Base-by-base conservation (phyloP, 805 yeast species). In the Wickerhamomyces ciferrii region DNA sequence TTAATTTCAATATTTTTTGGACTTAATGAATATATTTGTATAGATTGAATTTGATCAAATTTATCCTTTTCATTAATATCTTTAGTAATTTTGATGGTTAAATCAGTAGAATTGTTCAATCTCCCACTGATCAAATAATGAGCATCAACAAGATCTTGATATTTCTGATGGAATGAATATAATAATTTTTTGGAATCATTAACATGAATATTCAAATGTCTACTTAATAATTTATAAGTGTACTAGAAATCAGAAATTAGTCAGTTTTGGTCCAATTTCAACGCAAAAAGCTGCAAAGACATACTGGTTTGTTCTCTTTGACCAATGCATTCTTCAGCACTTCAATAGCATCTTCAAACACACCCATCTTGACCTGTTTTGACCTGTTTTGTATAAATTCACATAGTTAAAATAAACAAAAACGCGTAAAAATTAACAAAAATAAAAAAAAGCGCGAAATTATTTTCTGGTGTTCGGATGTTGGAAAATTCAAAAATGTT, bases 191-290 rank as follows among this genome's bases (percentile, higher is more conserved):
- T 77, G 15, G 81, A 69, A 31, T 63, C 64, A 20, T 55, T 41
- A 2, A 63, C 67, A 41, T 71, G 68, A 10, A 75, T 57, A n/a
- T 59, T 58, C 43, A 73, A 53, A 8, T 62, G 63, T 40, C 78
- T 61, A 4, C 79, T 62, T 8, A 75, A 61, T 8, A 68, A 57
- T 42, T 69, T 69, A 51, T 72, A 77, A 1, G 76, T 73, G 39
- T 72, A 51, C n/a, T 50, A 27, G 8, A 43, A 21, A 3, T 45
- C 25, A 23, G 8, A 5, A 6, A 39, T 21, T 23, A 25, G 8
- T 35, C 20, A 4, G 41, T 34, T 21, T 23, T 17, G 20, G 14
- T 24, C 18, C 40, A 3, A 11, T 25, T n/a, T 15, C 19, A 15
- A 25, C n/a, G n/a, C n/a, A 8, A 20, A 23, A 11, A 41, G 19